phyloP scores from a whole-genome alignment of 179 eudicot genomes.

The Silene noctiflora region DNA sequence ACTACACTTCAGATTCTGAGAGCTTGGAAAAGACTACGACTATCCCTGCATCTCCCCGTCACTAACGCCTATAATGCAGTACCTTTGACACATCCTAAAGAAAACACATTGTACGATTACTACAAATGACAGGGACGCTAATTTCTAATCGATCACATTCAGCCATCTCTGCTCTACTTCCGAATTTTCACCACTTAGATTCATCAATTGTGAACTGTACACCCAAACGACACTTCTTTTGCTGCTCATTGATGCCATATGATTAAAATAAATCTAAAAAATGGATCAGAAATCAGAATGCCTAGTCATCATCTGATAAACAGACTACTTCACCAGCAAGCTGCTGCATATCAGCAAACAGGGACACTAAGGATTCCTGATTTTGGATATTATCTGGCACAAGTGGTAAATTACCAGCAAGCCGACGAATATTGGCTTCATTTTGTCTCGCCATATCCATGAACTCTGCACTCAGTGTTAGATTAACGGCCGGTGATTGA shows the following conservation, averaged over 20 bases:
- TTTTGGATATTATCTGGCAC: constrained; percentile 27
- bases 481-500: constrained; percentile 1
- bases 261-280: not conserved
- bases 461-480: constrained; percentile 22
- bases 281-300: not conserved
- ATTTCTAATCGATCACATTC: not conserved
- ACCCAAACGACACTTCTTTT: constrained; percentile 2
- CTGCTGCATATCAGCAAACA: constrained; percentile 22
- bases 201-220: constrained; percentile 9
- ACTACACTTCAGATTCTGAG: not conserved
- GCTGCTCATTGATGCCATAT: not conserved
- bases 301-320: constrained; percentile 36
- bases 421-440: constrained; percentile 2
- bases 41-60: too few species aligned
- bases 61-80: too few species aligned
- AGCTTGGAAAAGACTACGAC: not conserved
- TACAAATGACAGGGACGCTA: too few species aligned
- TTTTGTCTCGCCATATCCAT: constrained; percentile 21
- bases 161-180: not conserved
- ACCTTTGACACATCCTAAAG: too few species aligned
- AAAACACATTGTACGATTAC: too few species aligned
- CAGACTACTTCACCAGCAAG: constrained; percentile 32
- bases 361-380: constrained; percentile 24
- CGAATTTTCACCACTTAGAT: not conserved
- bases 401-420: constrained; percentile 5